Percentiles rank a stretch among this genome's conserved stretches.
phyloP scores from a whole-genome alignment of 768 basidiomycete genomes.

The Suillus fuscotomentosus region DNA sequence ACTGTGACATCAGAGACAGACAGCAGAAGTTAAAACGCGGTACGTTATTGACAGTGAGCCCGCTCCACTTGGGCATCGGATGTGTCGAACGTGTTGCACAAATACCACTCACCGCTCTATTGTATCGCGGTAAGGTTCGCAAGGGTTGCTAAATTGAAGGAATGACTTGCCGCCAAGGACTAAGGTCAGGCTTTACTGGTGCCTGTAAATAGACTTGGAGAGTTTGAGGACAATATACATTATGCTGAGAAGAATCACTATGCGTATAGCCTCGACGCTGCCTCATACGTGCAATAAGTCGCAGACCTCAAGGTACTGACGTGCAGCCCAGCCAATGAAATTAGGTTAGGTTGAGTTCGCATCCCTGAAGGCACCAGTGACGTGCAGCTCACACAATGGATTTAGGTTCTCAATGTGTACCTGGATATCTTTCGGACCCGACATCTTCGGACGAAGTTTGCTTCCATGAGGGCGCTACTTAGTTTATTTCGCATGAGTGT shows the following conservation, averaged over 20 bases:
- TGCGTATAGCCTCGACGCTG: not conserved
- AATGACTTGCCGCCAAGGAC: not conserved
- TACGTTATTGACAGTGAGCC: not conserved
- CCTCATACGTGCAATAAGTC: not conserved
- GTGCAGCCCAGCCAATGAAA: not conserved
- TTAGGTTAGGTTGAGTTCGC: no score
- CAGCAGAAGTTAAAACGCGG: not conserved
- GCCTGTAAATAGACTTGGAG: not conserved
- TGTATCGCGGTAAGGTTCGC: not conserved
- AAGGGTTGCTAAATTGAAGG: not conserved
- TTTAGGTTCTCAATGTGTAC: not conserved
- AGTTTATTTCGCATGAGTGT: not conserved
- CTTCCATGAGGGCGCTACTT: not conserved
- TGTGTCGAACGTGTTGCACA: not conserved
- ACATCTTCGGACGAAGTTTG: not conserved
- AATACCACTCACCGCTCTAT: not conserved
- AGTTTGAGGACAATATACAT: not conserved
- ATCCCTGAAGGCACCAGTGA: not conserved
- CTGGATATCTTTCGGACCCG: not conserved
- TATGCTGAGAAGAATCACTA: not conserved
- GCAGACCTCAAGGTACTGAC: not conserved
- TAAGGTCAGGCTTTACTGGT: not conserved
- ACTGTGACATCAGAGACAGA: not conserved
- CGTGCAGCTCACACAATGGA: not conserved
- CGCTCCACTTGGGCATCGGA: not conserved